Base-by-base conservation (phyloP, 176 grass and related monocot species). In the Rhynchospora pubera region DNA sequence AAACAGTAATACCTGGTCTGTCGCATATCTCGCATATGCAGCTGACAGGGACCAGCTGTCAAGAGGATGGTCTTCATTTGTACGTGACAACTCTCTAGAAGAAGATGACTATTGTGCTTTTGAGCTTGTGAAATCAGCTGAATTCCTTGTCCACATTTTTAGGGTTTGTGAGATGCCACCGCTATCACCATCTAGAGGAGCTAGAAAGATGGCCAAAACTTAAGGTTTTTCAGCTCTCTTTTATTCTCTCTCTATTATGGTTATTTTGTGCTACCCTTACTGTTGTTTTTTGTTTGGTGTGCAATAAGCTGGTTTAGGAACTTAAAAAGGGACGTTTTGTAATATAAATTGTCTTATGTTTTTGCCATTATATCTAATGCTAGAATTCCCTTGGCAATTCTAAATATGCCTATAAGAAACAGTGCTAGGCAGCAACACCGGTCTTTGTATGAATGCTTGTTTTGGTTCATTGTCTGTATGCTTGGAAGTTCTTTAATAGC, bases 21-120 rank as follows among this genome's bases (percentile, higher is more conserved):
- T 84, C 57, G 62, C 75, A 45, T 97, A 82, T 82, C 85, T 93
- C 79, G 89, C 94, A n/a, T 82, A 73, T 74, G 83, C 70, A 22
- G 16, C 23, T 44, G 64, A 62, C 26, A 69, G 87, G 80, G 91
- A 91, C 87, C 67, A 68, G 23, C 83, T 97, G 57, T 90, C 89
- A 8, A 83, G 87, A 83, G 91, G 89, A 15, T 97, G 94, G 94
- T 77, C 84, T 77, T 85, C 89, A 5, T 97, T 97, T 85, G 82
- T 85, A 68, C 75, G 85, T 5, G 91, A 86, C 13, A 93, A 97
- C 85, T 87, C 79, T 87, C 89, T 97, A 7, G 87, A 97, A 88
- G 87, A 91, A 97, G 86, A 86, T 7, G 94, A 97, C 82, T 93
- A 84, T 66, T 97, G 94, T 81, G 91, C 83, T 19, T 97, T 97